These are phyloP conservation scores for Hericium erinaceus DNA, from an alignment of 768 basidiomycete genomes.

Conservation along the genomic window DNA sequence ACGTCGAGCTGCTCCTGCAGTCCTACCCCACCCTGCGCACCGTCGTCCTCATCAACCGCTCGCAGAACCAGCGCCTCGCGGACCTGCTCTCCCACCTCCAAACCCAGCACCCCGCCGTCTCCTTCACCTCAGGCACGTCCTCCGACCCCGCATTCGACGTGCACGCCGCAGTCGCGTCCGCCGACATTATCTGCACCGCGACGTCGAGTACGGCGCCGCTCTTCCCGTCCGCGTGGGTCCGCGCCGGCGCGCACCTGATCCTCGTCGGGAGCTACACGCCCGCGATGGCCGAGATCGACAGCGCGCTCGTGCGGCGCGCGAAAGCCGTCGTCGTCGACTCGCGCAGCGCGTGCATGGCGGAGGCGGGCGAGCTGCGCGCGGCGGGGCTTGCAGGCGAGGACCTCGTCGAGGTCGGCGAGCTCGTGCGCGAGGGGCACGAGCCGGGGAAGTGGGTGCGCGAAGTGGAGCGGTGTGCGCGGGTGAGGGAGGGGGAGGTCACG, in stretches of 20 bases:
- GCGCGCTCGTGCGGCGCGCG: slow-evolving; percentile 45
- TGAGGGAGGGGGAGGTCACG: slow-evolving; percentile 34
- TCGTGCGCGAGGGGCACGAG: slow-evolving; percentile 24
- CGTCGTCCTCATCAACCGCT: slow-evolving; percentile 59
- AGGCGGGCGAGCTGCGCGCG: slow-evolving; percentile 77
- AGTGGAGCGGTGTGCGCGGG: slow-evolving; percentile 6
- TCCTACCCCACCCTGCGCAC: slow-evolving; percentile 42
- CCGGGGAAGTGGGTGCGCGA: slow-evolving; percentile 9
- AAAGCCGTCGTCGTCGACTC: slow-evolving; percentile 66
- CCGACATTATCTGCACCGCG: slow-evolving; percentile 64
- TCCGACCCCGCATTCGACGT: slow-evolving; percentile 14
- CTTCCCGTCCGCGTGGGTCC: slow-evolving; percentile 59
- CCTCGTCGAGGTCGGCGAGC: slow-evolving; percentile 63
- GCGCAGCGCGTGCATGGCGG: slow-evolving; percentile 52
- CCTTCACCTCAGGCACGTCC: slow-evolving; percentile 4
- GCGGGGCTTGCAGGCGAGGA: slow-evolving; percentile 30
- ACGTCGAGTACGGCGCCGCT: slow-evolving; percentile 65
- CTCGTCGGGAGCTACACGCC: slow-evolving; percentile 80
- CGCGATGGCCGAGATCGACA: slow-evolving; percentile 69
- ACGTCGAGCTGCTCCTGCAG: slow-evolving; percentile 51
- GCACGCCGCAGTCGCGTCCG: slow-evolving; percentile 26
- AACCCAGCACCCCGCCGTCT: slow-evolving; percentile 18
- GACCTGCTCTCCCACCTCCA: slow-evolving; percentile 27
- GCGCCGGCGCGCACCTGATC: slow-evolving; percentile 56
- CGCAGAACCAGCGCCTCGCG: slow-evolving; percentile 37